phyloP scores from a whole-genome alignment of 2,329 filamentous ascomycete species.

The Bipolaris gigantea region DNA sequence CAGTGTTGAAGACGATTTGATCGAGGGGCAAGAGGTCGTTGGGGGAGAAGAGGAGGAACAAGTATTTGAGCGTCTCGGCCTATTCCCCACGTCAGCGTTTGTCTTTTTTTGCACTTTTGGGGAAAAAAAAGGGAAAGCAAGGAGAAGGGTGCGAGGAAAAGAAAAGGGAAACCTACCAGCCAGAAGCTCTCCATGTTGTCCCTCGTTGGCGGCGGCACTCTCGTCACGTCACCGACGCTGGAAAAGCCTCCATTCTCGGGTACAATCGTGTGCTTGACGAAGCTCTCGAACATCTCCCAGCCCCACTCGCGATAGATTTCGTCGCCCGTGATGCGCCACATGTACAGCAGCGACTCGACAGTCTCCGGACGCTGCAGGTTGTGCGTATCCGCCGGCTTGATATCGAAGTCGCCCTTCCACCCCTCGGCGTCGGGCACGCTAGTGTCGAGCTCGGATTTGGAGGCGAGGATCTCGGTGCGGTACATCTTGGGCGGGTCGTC shows the following conservation, averaged over 20 bases:
- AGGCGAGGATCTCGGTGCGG: conserved; percentile 48
- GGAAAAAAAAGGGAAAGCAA: no score
- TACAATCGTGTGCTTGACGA: conserved; percentile 82
- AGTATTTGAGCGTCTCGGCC: conserved; percentile 97
- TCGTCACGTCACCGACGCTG: conserved; percentile 73
- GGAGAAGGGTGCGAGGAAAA: no score
- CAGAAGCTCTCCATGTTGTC: conserved; percentile 99
- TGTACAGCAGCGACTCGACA: conserved; percentile 94
- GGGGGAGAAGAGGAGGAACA: conserved; percentile 91
- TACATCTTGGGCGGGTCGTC: conserved; percentile 67
- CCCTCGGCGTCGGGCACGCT: conserved; percentile 50
- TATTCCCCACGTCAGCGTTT: conserved; percentile 35
- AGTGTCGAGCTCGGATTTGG: conserved; percentile 44
- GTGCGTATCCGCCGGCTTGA: conserved; percentile 82
- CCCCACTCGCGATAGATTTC: conserved; percentile 90
- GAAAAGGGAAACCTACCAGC: conserved; percentile 80
- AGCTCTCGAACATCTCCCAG: conserved; percentile 97
- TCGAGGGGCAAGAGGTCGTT: conserved; percentile 81
- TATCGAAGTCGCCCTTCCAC: conserved; percentile 77
- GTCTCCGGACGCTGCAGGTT: conserved; percentile 96
- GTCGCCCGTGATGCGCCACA: conserved; percentile 97
- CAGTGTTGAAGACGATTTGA: conserved; percentile 90
- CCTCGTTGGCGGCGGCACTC: conserved; percentile 66
- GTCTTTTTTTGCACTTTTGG: no score
- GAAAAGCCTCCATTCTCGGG: conserved; percentile 79